phyloP scores from a whole-genome alignment of 192 early-diverging fungal species.

The Piromyces sp. region DNA sequence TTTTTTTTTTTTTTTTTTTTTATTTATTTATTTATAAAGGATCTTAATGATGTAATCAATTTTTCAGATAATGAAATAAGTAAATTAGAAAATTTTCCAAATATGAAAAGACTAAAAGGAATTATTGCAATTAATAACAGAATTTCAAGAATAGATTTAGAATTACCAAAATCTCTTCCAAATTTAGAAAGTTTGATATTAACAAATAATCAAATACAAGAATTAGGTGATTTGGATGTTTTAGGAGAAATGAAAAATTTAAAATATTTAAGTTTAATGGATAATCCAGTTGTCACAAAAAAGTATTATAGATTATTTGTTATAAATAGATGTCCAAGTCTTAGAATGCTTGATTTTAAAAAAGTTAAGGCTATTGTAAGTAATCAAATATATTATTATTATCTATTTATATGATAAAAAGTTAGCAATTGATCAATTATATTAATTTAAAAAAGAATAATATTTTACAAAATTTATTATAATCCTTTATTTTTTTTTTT shows the following conservation, averaged over 20 bases:
- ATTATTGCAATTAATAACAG: conserved; percentile 80
- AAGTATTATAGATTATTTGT: conserved; percentile 69
- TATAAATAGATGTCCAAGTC: conserved; percentile 54
- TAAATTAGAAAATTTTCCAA: conserved; percentile 73
- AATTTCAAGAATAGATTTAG: conserved; percentile 56
- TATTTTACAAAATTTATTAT: no score
- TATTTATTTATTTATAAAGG: conserved; percentile 29
- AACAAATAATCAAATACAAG: conserved; percentile 66
- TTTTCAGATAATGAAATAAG: conserved; percentile 83
- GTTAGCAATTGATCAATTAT: no score
- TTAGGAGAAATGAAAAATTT: conserved; percentile 24
- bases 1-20: no score
- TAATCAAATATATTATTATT: not conserved
- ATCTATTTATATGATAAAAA: not conserved
- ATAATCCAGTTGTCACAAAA: conserved; percentile 74
- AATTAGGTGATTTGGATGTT: conserved; percentile 73
- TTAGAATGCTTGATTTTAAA: conserved; percentile 78
- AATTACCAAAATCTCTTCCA: conserved; percentile 47
- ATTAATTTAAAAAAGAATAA: no score
- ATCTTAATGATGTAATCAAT: conserved; percentile 83
- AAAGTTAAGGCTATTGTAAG: conserved; percentile 48
- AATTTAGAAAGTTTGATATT: conserved; percentile 63
- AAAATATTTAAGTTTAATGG: conserved; percentile 54
- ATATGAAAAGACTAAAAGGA: conserved; percentile 48
- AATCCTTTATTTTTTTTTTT: conserved; percentile 2